Percentiles rank a stretch among this genome's conserved stretches.
phyloP scores from a whole-genome alignment of 306 rosid species.

The Trifolium dubium region DNA sequence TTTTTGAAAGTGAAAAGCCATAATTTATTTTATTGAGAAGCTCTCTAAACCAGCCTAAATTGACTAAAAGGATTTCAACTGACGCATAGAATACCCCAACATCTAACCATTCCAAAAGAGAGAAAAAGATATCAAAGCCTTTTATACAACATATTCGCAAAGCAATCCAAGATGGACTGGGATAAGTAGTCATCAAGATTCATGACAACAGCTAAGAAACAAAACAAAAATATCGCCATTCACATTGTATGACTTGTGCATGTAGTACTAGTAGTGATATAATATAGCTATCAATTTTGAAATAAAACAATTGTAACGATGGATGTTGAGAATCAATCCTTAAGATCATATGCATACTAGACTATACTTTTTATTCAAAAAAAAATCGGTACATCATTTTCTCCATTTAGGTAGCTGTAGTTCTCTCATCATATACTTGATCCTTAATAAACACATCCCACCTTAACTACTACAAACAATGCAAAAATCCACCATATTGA shows the following conservation, averaged over 20 bases:
- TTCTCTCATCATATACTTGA: neutral
- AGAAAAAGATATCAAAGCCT: neutral
- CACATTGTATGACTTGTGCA: neutral
- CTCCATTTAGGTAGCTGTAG: neutral
- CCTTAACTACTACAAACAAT: neutral
- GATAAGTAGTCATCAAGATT: neutral
- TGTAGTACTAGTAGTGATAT: neutral
- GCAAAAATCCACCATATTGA: conserved; percentile 3
- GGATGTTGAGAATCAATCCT: neutral
- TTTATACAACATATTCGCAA: neutral
- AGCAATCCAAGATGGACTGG: conserved; percentile 7
- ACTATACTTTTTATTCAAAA: neutral
- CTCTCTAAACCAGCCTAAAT: conserved; percentile 1
- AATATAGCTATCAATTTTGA: neutral
- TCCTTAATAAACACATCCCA: neutral
- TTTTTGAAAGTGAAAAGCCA: neutral
- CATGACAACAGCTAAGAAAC: neutral
- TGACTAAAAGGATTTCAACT: neutral
- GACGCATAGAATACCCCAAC: neutral
- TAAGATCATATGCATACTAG: neutral
- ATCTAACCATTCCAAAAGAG: conserved; percentile 10
- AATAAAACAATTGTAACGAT: neutral
- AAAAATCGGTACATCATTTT: neutral
- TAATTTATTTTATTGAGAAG: neutral
- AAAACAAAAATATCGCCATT: neutral